Evolutionary conservation across 306 rosid genomes (phyloP).

Genomic region (Vigna reflexopilosa): DNA sequence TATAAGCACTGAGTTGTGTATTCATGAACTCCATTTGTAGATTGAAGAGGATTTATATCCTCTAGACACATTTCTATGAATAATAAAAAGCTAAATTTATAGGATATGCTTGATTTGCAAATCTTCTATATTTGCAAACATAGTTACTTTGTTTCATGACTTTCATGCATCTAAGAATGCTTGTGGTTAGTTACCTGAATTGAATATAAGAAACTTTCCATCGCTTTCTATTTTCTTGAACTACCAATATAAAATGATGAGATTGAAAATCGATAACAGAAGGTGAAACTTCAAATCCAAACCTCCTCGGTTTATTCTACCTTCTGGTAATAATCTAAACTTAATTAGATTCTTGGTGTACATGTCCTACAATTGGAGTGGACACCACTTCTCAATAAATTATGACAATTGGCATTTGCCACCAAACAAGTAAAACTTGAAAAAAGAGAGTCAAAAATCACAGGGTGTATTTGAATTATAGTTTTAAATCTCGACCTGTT

Average conservation of each 20-base stretch:
- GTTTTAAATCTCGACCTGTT: background rate
- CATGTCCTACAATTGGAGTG: too few relatives aligned
- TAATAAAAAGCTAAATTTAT: constrained; percentile 25
- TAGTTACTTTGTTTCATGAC: constrained; percentile 10
- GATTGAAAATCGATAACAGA: too few relatives aligned
- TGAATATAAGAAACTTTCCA: constrained; percentile 4
- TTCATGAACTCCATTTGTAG: constrained; percentile 38
- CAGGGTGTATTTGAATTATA: background rate
- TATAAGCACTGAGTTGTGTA: constrained; percentile 35
- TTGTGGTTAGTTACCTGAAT: constrained; percentile 16
- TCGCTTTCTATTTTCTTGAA: background rate
- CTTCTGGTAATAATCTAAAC: too few relatives aligned
- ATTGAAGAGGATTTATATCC: constrained; percentile 32
- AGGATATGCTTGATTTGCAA: constrained; percentile 29
- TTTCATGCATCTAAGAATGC: background rate
- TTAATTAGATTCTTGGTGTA: too few relatives aligned
- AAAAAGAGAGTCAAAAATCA: too few relatives aligned
- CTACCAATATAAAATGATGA: too few relatives aligned
- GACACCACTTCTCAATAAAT: too few relatives aligned
- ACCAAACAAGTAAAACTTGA: too few relatives aligned
- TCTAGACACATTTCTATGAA: constrained; percentile 1
- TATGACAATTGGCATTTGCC: too few relatives aligned
- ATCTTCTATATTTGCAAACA: background rate
- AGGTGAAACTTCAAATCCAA: too few relatives aligned
- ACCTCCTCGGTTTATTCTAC: too few relatives aligned